These are phyloP conservation scores for Thecaphora frezii DNA, from an alignment of 1,284 basidiomycete species.

Conservation along the genomic window DNA sequence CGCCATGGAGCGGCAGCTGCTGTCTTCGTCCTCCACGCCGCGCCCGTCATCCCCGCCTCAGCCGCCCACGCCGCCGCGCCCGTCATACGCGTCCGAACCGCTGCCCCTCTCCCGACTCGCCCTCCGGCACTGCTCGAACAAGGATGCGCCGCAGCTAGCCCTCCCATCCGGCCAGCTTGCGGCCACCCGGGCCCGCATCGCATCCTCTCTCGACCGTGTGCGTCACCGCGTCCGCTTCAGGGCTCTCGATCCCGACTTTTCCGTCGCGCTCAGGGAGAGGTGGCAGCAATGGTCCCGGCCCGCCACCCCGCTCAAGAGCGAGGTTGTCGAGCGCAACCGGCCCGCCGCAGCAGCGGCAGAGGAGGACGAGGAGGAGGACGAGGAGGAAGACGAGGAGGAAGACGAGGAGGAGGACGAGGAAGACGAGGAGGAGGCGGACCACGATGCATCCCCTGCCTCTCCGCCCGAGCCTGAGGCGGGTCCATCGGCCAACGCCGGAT, in stretches of 20 bases:
- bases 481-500: too few relatives aligned
- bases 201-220: background rate
- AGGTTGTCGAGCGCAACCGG: slow-evolving; percentile 9
- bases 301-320: slow-evolving; percentile 18
- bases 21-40: too few relatives aligned
- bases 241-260: slow-evolving; percentile 26
- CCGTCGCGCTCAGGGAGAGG: slow-evolving; percentile 22
- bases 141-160: too few relatives aligned
- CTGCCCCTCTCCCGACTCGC: too few relatives aligned
- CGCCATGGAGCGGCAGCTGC: too few relatives aligned
- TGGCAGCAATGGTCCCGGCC: slow-evolving; percentile 36
- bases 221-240: slow-evolving; percentile 6
- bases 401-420: slow-evolving; percentile 3
- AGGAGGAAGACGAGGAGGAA: slow-evolving; percentile 5
- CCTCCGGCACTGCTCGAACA: too few relatives aligned
- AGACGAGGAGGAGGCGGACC: slow-evolving; percentile 10
- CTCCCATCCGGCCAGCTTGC: too few relatives aligned
- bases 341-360: slow-evolving; percentile 5
- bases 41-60: too few relatives aligned
- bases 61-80: too few relatives aligned
- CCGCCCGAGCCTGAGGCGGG: slow-evolving; percentile 1
- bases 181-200: background rate
- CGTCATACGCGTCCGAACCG: too few relatives aligned
- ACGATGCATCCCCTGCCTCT: background rate
- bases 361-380: slow-evolving; percentile 5